Evolutionary conservation across 768 basidiomycete species (phyloP), one percentile per base, ranked within the genome.

Genomic region (Scleroderma bovista): DNA sequence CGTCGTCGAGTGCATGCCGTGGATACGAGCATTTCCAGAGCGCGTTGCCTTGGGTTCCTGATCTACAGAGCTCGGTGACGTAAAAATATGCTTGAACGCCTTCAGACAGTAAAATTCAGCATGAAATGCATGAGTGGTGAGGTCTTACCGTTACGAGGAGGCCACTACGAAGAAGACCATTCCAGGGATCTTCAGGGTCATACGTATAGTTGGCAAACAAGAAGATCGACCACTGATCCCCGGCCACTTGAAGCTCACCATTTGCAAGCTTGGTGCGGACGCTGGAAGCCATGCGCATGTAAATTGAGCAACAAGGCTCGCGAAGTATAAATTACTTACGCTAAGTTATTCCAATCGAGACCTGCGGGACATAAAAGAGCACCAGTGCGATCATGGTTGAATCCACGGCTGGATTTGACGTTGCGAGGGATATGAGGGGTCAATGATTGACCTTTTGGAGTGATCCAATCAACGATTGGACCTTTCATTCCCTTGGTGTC

Each of bases 11-110:
- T 38, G 50, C 58, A 57, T 59, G 1, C 57, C 39, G 12, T 59
- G 60, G 24, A 60, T 57, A 3, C 38, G 26, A 3, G 55, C 52
- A 34, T 64, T 64, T 4, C 60, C 58, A 9, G 55, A 64, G 24
- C 54, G 22, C 3, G 65, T 64, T 6, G 62, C 64, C 42, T 57
- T 64, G 16, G 50, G 44, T 31, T 61, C 62, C 31, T 56, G 57
- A 29, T 66, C 54, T 3, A 65, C 62, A 8, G 64, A 64, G 42
- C 63, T 66, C 2, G 65, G 64, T 1, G 60, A 65, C 2, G 54
- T 68, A 37, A 68, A 68, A n/a, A 68, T 50, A 44, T 65, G 58
- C 34, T 58, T 65, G 26, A 29, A 29, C 26, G 9, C 26, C 26
- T 17, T 43, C 62, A 1, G 59, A 61, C 64, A 64, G 23, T 13